phyloP scores from a whole-genome alignment of 2,329 filamentous ascomycete species.

The Beauveria asiatica region DNA sequence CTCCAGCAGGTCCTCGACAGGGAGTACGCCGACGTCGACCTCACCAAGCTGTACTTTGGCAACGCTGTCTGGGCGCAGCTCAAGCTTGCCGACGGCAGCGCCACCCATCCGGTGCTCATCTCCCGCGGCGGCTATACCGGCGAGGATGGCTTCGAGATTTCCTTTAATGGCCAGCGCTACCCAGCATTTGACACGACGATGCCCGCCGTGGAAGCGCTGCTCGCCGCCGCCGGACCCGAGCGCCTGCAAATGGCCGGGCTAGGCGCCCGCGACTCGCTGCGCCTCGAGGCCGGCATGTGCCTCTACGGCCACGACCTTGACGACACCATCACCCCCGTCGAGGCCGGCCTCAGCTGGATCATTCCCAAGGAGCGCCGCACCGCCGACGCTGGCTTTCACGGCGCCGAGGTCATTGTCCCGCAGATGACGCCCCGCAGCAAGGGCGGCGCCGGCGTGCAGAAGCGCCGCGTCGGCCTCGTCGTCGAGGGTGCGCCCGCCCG shows the following conservation, averaged over 20 bases:
- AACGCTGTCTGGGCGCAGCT: conserved; percentile 60
- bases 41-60: conserved; percentile 75
- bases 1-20: conserved; percentile 54
- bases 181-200: conserved; percentile 33
- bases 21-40: conserved; percentile 32
- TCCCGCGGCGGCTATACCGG: conserved; percentile 92
- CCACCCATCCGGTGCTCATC: conserved; percentile 47
- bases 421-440: conserved; percentile 69
- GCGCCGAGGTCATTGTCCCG: conserved; percentile 64
- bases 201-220: conserved; percentile 57
- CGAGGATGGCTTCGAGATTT: conserved; percentile 97
- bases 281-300: conserved; percentile 96
- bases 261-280: conserved; percentile 82
- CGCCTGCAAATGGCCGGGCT: conserved; percentile 74
- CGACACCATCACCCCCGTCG: conserved; percentile 57
- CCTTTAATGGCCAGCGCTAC: conserved; percentile 47
- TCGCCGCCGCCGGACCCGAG: conserved; percentile 52
- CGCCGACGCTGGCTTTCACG: conserved; percentile 67
- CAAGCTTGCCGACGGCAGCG: conserved; percentile 44
- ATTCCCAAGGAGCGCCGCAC: conserved; percentile 66
- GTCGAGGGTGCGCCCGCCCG: conserved; percentile 82
- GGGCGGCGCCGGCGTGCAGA: conserved; percentile 59
- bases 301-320: conserved; percentile 98
- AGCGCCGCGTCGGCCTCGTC: conserved; percentile 71
- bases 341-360: conserved; percentile 62